A percentile compares a stretch with the other conserved stretches of the same genome.
Conservation (phyloP, 2,329 filamentous ascomycete species). For the Penicillium sp. region DNA sequence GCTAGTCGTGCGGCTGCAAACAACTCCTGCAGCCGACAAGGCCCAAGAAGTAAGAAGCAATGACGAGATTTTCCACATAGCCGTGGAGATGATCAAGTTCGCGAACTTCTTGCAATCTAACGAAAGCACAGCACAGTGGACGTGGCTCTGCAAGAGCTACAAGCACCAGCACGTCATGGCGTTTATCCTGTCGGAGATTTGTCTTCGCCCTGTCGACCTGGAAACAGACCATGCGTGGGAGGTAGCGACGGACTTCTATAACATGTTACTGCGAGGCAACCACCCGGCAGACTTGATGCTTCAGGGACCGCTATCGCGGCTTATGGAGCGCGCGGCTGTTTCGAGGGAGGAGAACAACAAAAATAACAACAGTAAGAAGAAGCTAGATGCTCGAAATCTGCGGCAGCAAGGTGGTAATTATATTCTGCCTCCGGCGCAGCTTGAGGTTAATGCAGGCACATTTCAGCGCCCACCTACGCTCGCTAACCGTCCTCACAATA, state of each 20-base stretch:
- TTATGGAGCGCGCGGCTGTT: conserved; percentile 29
- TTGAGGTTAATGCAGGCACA: too few relatives aligned
- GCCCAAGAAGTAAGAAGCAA: not conserved
- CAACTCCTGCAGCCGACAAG: conserved; percentile 8
- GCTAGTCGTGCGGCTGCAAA: conserved; percentile 42
- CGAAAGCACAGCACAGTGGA: conserved; percentile 57
- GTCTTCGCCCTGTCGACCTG: conserved; percentile 31
- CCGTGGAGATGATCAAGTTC: conserved; percentile 68
- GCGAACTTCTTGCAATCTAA: conserved; percentile 66
- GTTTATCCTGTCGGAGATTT: conserved; percentile 60
- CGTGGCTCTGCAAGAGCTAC: conserved; percentile 62
- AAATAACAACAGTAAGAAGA: too few relatives aligned
- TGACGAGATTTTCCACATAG: not conserved
- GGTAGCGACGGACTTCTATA: not conserved
- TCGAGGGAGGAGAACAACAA: too few relatives aligned
- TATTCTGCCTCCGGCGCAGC: too few relatives aligned
- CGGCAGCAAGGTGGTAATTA: too few relatives aligned
- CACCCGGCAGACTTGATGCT: not conserved
- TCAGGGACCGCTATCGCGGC: conserved; percentile 12
- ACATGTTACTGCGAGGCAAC: not conserved
- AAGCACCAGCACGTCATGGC: conserved; percentile 63
- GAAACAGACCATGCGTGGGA: not conserved
- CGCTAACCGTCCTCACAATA: too few relatives aligned
- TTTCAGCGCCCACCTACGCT: too few relatives aligned
- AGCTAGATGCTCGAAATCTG: too few relatives aligned